phyloP scores from a whole-genome alignment of 1,284 basidiomycete species.

The Mycena citricolor region DNA sequence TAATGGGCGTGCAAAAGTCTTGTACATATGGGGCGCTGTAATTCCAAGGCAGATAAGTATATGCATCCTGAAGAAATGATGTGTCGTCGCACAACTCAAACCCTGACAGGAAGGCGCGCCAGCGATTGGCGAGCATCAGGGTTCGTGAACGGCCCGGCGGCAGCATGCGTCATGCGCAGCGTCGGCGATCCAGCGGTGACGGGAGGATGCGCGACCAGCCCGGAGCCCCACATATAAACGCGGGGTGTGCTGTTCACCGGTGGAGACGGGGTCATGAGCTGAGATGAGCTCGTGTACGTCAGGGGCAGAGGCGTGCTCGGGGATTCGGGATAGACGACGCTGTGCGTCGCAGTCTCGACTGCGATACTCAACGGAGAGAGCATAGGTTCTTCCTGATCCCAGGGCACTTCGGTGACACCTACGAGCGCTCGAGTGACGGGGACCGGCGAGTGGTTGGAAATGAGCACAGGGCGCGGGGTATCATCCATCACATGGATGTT shows the following conservation, averaged over 20 bases:
- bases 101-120: slow-evolving; percentile 41
- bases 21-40: slow-evolving; percentile 5
- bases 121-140: slow-evolving; percentile 49
- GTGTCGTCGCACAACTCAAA: background rate
- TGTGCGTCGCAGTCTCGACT: slow-evolving; percentile 22
- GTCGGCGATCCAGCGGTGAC: slow-evolving; percentile 31
- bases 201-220: slow-evolving; percentile 28
- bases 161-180: slow-evolving; percentile 26
- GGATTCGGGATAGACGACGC: slow-evolving; percentile 28
- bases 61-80: background rate
- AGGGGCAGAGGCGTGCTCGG: slow-evolving; percentile 30
- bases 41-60: slow-evolving; percentile 9
- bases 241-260: slow-evolving; percentile 47
- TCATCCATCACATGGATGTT: too few relatives aligned
- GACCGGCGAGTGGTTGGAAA: too few relatives aligned
- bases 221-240: slow-evolving; percentile 39
- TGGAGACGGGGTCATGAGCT: slow-evolving; percentile 44
- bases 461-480: too few relatives aligned
- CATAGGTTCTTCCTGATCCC: too few relatives aligned
- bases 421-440: too few relatives aligned
- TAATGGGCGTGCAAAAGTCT: slow-evolving; percentile 4
- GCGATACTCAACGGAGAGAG: slow-evolving; percentile 5
- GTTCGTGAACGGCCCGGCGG: slow-evolving; percentile 45
- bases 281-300: slow-evolving; percentile 25
- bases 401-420: too few relatives aligned